Evolutionary conservation across 108 stramenopile genomes (phyloP).

Genomic region (Cyclotella baltica): DNA sequence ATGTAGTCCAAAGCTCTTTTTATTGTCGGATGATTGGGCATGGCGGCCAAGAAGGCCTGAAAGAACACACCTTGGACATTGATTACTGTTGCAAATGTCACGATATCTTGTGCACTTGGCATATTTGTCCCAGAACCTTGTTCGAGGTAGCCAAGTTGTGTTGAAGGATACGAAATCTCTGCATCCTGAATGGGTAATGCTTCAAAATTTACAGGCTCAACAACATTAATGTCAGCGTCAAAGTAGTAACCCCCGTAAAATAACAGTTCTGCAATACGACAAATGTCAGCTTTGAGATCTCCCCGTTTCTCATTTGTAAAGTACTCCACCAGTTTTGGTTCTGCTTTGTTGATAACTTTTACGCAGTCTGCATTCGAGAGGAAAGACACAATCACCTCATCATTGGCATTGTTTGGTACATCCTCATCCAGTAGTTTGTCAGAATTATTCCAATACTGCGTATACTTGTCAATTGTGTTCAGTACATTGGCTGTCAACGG

Average conservation of each 20-base stretch:
- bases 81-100: slow-evolving; percentile 28
- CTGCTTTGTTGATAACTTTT: slow-evolving; percentile 23
- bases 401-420: not conserved
- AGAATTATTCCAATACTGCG: slow-evolving; percentile 16
- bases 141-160: not conserved
- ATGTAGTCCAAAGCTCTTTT: slow-evolving; percentile 30
- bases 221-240: slow-evolving; percentile 44
- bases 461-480: slow-evolving; percentile 25
- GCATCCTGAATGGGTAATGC: not conserved
- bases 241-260: slow-evolving; percentile 52
- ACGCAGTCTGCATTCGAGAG: slow-evolving; percentile 35
- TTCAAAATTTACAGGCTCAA: slow-evolving; percentile 31
- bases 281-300: slow-evolving; percentile 45
- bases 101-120: not conserved
- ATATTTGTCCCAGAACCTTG: not conserved
- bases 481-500: slow-evolving; percentile 27
- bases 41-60: slow-evolving; percentile 40
- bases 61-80: slow-evolving; percentile 31
- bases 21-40: slow-evolving; percentile 26
- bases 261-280: slow-evolving; percentile 47
- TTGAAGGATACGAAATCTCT: slow-evolving; percentile 1
- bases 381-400: slow-evolving; percentile 15
- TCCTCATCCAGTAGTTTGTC: slow-evolving; percentile 2
- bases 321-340: slow-evolving; percentile 37
- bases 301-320: slow-evolving; percentile 36